Conservation (phyloP, 2,329 filamentous ascomycete genomes). For the Fusarium sp. region DNA sequence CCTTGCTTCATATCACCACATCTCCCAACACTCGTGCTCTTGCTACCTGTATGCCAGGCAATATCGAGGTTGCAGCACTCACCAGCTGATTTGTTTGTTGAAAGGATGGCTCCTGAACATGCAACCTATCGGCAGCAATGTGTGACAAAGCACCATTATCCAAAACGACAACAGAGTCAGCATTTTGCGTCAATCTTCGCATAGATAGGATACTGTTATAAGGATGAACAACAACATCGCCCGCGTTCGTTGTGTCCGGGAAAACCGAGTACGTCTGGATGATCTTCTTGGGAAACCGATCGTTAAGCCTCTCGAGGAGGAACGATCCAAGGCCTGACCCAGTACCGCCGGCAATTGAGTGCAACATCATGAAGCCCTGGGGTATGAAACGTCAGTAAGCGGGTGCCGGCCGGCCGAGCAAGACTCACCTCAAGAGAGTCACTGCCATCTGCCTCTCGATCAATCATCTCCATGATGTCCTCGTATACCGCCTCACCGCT, state of each 20-base stretch:
- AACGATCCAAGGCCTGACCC: slow-evolving; percentile 97
- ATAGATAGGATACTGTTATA: slow-evolving; percentile 97
- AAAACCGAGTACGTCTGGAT: slow-evolving; percentile 99
- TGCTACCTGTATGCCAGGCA: not conserved
- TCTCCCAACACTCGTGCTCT: not conserved
- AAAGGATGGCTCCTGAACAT: slow-evolving; percentile 95
- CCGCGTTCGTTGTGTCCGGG: slow-evolving; percentile 86
- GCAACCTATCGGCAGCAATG: slow-evolving; percentile 92
- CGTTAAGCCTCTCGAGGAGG: slow-evolving; percentile 93
- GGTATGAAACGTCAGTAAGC: not conserved
- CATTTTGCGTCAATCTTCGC: slow-evolving; percentile 91
- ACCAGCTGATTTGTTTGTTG: slow-evolving; percentile 97
- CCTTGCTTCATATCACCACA: not conserved
- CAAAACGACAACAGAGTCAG: slow-evolving; percentile 95
- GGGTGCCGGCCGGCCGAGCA: not conserved
- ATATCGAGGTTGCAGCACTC: slow-evolving; percentile 28
- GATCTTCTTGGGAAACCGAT: slow-evolving; percentile 97
- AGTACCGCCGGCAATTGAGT: slow-evolving; percentile 97
- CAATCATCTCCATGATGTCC: slow-evolving; percentile 99
- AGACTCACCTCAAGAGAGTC: slow-evolving; percentile 81
- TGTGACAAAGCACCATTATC: slow-evolving; percentile 94
- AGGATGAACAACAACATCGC: slow-evolving; percentile 95
- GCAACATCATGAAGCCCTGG: slow-evolving; percentile 96
- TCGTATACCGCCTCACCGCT: slow-evolving; percentile 92
- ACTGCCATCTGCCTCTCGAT: slow-evolving; percentile 96